Conservation (phyloP, 2,329 filamentous ascomycete genomes). For the Onygena corvina region DNA sequence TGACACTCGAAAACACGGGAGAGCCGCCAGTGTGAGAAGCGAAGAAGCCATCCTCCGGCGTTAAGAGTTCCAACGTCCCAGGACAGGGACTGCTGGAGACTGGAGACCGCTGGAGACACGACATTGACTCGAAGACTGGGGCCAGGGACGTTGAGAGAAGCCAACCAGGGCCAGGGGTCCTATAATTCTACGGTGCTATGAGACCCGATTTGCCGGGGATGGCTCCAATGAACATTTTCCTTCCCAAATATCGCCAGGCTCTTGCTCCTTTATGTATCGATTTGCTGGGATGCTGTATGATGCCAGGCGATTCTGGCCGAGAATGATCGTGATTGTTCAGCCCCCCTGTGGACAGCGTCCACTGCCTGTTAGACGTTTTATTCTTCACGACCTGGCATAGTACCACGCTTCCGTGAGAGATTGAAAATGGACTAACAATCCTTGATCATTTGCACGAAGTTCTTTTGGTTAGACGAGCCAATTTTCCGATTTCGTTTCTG, state of each 20-base stretch:
- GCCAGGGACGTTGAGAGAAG: too few relatives aligned
- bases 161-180: too few relatives aligned
- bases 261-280: background rate
- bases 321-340: background rate
- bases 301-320: background rate
- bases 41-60: background rate
- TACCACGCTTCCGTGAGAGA: background rate
- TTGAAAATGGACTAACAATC: background rate
- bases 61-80: background rate
- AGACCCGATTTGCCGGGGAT: background rate
- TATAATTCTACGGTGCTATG: background rate
- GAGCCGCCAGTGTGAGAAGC: background rate
- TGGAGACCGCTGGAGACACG: too few relatives aligned
- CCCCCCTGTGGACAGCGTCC: background rate
- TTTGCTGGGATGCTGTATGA: background rate
- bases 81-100: too few relatives aligned
- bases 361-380: too few relatives aligned
- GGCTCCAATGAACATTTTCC: background rate
- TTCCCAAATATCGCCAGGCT: too few relatives aligned
- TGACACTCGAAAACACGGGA: background rate
- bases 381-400: background rate
- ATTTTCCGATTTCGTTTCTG: background rate
- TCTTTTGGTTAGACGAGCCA: background rate
- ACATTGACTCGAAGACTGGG: too few relatives aligned
- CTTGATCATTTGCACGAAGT: background rate